Evolutionary conservation across 2,329 filamentous ascomycete genomes (phyloP).

Genomic region (Diaporthe humulicola): DNA sequence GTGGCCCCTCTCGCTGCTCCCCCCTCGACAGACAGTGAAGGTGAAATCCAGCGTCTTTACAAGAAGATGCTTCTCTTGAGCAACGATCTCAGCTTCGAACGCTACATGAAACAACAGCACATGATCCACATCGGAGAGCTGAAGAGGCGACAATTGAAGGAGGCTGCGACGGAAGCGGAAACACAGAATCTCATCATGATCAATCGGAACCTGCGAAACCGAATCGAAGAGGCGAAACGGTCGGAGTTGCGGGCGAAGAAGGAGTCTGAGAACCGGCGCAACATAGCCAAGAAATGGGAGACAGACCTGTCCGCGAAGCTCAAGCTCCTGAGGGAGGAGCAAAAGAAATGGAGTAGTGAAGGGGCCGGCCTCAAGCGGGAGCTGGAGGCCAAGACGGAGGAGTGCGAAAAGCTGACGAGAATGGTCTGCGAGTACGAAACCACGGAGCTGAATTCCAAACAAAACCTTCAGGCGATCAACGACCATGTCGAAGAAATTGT

Average conservation of each 20-base stretch:
- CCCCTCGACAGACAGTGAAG: slow-evolving; percentile 49
- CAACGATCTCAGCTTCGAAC: slow-evolving; percentile 86
- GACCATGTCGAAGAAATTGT: slow-evolving; percentile 72
- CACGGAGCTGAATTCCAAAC: slow-evolving; percentile 73
- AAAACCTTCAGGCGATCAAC: slow-evolving; percentile 74
- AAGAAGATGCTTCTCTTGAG: slow-evolving; percentile 81
- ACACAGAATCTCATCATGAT: slow-evolving; percentile 84
- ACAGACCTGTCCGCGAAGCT: slow-evolving; percentile 77
- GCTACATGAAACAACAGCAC: slow-evolving; percentile 87
- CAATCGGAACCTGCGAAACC: slow-evolving; percentile 79
- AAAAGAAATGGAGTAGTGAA: slow-evolving; percentile 73
- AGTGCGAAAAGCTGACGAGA: slow-evolving; percentile 74
- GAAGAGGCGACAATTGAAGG: slow-evolving; percentile 79
- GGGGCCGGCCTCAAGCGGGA: slow-evolving; percentile 69
- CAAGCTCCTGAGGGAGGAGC: slow-evolving; percentile 75
- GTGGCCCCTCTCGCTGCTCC: slow-evolving; percentile 44
- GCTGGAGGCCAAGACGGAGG: slow-evolving; percentile 68
- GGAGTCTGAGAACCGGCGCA: slow-evolving; percentile 79
- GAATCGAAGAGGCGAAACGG: slow-evolving; percentile 80
- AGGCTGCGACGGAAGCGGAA: slow-evolving; percentile 84
- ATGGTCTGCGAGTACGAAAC: slow-evolving; percentile 78
- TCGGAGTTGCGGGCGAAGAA: slow-evolving; percentile 77
- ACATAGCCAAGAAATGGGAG: slow-evolving; percentile 84
- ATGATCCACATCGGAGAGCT: slow-evolving; percentile 85
- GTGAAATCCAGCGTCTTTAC: slow-evolving; percentile 70